phyloP scores from a whole-genome alignment of 768 basidiomycete species.

The Auriculariales sp. region DNA sequence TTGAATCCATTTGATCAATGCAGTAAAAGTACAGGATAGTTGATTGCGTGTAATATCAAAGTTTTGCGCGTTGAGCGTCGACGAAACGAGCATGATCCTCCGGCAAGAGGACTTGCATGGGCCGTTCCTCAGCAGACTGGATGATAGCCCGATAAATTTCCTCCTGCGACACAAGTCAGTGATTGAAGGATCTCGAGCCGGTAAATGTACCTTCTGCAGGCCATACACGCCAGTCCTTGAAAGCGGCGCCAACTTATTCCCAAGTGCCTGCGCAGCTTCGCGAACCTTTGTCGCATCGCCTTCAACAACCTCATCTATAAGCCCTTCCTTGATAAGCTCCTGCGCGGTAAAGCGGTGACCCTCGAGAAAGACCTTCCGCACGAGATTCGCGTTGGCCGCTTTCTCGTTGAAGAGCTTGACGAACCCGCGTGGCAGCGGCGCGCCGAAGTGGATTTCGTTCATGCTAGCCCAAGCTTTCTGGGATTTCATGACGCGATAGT shows the following conservation, averaged over 20 bases:
- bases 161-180: no score
- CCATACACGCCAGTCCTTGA: constrained; percentile 57
- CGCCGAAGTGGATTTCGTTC: constrained; percentile 89
- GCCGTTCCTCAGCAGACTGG: no score
- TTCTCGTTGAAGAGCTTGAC: constrained; percentile 49
- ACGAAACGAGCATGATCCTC: no score
- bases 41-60: no score
- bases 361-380: constrained; percentile 65
- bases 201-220: constrained; percentile 42
- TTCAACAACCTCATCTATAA: constrained; percentile 56
- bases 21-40: no score
- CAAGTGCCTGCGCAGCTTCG: constrained; percentile 49
- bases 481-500: constrained; percentile 81
- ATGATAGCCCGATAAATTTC: no score
- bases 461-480: constrained; percentile 79
- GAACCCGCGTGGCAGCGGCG: constrained; percentile 63
- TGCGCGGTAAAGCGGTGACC: constrained; percentile 63
- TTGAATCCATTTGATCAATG: no score
- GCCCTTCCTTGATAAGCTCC: constrained; percentile 50
- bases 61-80: no score
- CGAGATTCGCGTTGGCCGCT: constrained; percentile 37
- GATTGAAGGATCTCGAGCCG: no score
- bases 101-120: no score
- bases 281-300: constrained; percentile 44
- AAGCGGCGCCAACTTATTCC: constrained; percentile 32